Percentiles rank a stretch among this genome's conserved stretches.
Evolutionary conservation across 1,139 yeast species (phyloP).

Genomic region (Pichia sp.): DNA sequence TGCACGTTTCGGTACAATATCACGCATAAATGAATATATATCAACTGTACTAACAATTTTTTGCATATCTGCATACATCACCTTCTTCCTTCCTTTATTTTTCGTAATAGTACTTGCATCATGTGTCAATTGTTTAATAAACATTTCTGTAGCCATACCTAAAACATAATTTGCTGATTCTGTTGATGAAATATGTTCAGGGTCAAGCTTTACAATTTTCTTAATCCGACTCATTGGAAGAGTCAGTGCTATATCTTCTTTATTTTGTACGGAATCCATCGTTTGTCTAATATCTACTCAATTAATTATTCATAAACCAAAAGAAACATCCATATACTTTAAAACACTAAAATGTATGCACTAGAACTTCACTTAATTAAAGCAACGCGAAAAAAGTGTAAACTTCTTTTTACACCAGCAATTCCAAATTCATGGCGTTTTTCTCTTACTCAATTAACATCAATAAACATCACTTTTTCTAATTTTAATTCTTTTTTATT

Average conservation of each 20-base stretch:
- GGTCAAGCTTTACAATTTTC: slow-evolving; percentile 78
- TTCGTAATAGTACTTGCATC: slow-evolving; percentile 70
- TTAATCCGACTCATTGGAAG: slow-evolving; percentile 80
- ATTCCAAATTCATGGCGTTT: too few species aligned
- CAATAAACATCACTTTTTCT: not conserved
- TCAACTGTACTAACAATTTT: slow-evolving; percentile 64
- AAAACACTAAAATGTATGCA: too few species aligned
- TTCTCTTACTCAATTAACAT: not conserved
- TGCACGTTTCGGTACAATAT: slow-evolving; percentile 60
- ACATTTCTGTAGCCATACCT: slow-evolving; percentile 82
- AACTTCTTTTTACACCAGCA: not conserved
- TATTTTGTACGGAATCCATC: not conserved
- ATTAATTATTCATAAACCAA: not conserved
- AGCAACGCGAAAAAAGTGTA: slow-evolving; percentile 2
- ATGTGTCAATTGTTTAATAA: slow-evolving; percentile 72
- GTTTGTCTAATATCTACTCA: not conserved
- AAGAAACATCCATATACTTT: too few species aligned
- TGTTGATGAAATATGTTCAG: slow-evolving; percentile 71
- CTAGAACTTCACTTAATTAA: not conserved
- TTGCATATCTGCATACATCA: slow-evolving; percentile 70
- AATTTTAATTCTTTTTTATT: not conserved
- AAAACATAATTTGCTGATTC: slow-evolving; percentile 77
- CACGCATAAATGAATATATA: slow-evolving; percentile 60
- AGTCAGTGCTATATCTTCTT: slow-evolving; percentile 16
- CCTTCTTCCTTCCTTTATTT: slow-evolving; percentile 62